Evolutionary conservation across 441 rosid genomes (phyloP).

Genomic region (Brassica hybrid): DNA sequence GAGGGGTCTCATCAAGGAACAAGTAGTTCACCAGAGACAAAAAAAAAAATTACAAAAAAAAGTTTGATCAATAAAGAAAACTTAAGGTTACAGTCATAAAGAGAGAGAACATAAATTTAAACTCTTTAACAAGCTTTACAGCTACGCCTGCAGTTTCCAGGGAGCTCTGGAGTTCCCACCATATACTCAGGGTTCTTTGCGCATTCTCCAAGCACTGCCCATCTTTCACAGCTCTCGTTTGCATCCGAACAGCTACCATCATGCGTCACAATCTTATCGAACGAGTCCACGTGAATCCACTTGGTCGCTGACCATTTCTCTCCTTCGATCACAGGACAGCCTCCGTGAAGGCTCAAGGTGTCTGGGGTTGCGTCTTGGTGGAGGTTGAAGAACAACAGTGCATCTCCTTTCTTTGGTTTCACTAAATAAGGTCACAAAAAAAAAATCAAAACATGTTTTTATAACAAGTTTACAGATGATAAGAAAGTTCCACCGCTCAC

Average conservation of each 20-base stretch:
- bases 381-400: slow-evolving; percentile 91
- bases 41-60: neutral
- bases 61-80: neutral
- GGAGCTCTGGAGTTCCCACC: slow-evolving; percentile 78
- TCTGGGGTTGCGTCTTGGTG: slow-evolving; percentile 79
- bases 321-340: slow-evolving; percentile 93
- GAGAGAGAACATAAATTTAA: neutral
- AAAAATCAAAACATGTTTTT: neutral
- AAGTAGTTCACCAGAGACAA: slow-evolving; percentile 4
- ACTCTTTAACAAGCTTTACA: slow-evolving; percentile 73
- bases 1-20: slow-evolving; percentile 3
- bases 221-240: slow-evolving; percentile 81
- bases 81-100: slow-evolving; percentile 4
- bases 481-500: slow-evolving; percentile 41
- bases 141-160: slow-evolving; percentile 88
- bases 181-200: slow-evolving; percentile 78
- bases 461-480: neutral
- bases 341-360: slow-evolving; percentile 79
- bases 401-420: slow-evolving; percentile 89
- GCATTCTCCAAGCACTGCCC: slow-evolving; percentile 97
- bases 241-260: slow-evolving; percentile 71
- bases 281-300: slow-evolving; percentile 94
- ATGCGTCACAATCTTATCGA: slow-evolving; percentile 58
- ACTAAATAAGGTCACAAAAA: slow-evolving; percentile 45
- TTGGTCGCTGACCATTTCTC: slow-evolving; percentile 99